These are phyloP conservation scores for Teunomyces barrocoloradensis DNA, from an alignment of 805 yeast species.

Conservation along the genomic window DNA sequence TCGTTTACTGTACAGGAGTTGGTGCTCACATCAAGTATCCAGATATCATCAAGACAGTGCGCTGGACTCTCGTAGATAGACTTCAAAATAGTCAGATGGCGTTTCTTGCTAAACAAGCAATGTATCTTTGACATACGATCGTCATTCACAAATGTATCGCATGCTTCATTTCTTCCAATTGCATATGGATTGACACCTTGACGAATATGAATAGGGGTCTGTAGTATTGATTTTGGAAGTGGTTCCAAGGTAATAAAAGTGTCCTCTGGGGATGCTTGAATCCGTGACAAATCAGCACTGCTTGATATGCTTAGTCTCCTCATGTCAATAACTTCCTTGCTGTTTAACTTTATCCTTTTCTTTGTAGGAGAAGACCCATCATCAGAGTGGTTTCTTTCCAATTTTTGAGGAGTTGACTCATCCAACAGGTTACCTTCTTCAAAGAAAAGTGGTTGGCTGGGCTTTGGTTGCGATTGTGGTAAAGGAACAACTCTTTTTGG, in stretches of 20 bases:
- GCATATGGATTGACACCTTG: slow-evolving; percentile 66
- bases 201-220: slow-evolving; percentile 52
- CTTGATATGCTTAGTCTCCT: not conserved
- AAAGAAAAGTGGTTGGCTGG: slow-evolving; percentile 9
- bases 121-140: slow-evolving; percentile 82
- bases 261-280: slow-evolving; percentile 44
- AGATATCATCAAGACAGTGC: slow-evolving; percentile 67
- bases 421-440: slow-evolving; percentile 18
- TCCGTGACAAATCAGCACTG: not conserved
- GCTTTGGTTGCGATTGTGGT: slow-evolving; percentile 37
- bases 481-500: slow-evolving; percentile 44
- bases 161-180: slow-evolving; percentile 68
- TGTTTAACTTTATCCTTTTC: slow-evolving; percentile 8
- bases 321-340: not conserved
- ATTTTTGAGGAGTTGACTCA: slow-evolving; percentile 6
- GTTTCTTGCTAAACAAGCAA: slow-evolving; percentile 61
- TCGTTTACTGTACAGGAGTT: slow-evolving; percentile 76
- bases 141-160: slow-evolving; percentile 64
- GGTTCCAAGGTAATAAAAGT: slow-evolving; percentile 50
- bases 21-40: slow-evolving; percentile 78
- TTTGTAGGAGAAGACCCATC: slow-evolving; percentile 5
- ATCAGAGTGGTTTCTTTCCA: not conserved
- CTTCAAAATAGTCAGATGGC: slow-evolving; percentile 55
- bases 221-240: slow-evolving; percentile 37
- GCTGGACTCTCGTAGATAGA: slow-evolving; percentile 67